Conservation (phyloP, 495 filamentous ascomycete genomes). For the Darksidea phi region DNA sequence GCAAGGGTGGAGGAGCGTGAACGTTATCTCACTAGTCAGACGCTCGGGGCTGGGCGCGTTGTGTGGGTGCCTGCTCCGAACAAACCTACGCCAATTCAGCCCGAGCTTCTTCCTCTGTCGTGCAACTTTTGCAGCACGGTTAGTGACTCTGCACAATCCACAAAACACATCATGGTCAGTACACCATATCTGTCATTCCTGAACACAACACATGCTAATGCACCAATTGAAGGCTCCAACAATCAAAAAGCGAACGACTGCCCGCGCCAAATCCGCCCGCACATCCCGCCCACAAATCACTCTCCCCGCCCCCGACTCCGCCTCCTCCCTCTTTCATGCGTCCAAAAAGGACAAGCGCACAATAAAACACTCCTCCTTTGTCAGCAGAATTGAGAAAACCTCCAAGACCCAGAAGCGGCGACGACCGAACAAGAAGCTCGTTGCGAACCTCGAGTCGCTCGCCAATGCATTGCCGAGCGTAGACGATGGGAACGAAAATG, state of each 20-base stretch:
- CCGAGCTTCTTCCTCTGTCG: too few relatives aligned
- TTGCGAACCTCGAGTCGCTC: slow-evolving; percentile 71
- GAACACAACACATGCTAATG: not conserved
- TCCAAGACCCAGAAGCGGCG: slow-evolving; percentile 55
- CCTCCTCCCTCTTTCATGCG: slow-evolving; percentile 23
- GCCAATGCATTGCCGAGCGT: slow-evolving; percentile 72
- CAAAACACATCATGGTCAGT: too few relatives aligned
- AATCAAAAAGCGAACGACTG: slow-evolving; percentile 22
- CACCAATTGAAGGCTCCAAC: slow-evolving; percentile 1
- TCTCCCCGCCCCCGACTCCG: not conserved
- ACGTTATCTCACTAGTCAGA: too few relatives aligned
- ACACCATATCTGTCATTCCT: too few relatives aligned
- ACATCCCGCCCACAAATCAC: not conserved
- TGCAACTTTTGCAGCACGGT: too few relatives aligned
- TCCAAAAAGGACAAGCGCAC: slow-evolving; percentile 74
- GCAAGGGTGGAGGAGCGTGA: too few relatives aligned
- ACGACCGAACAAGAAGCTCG: slow-evolving; percentile 72
- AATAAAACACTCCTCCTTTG: slow-evolving; percentile 72
- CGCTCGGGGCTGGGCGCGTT: too few relatives aligned
- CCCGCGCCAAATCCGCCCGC: slow-evolving; percentile 6
- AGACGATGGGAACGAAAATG: slow-evolving; percentile 41
- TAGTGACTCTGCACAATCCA: too few relatives aligned
- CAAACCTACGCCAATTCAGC: too few relatives aligned
- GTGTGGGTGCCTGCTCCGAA: too few relatives aligned
- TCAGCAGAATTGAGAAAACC: slow-evolving; percentile 70